Percentiles rank a stretch among this genome's conserved stretches.
phyloP scores from a whole-genome alignment of 257 asterid species.

The Solanum bulbocastanum region DNA sequence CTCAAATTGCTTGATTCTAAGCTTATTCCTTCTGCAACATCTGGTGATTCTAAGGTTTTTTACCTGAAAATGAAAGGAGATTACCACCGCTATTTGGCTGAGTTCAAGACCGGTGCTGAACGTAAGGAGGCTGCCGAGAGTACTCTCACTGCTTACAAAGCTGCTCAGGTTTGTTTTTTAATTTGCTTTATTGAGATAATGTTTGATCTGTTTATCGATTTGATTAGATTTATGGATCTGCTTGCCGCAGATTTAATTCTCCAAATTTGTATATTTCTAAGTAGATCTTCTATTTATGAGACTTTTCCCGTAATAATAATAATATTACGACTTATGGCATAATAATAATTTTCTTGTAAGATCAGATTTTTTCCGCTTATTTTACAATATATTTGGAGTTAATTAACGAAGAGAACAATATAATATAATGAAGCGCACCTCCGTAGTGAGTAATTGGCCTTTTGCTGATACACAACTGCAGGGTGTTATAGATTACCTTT shows the following conservation, averaged over 20 bases:
- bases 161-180: conserved; percentile 55
- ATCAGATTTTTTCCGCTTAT: background rate
- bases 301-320: background rate
- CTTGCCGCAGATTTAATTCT: background rate
- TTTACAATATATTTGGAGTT: background rate
- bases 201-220: background rate
- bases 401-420: background rate
- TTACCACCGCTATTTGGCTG: conserved; percentile 72
- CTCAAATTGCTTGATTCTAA: conserved; percentile 49
- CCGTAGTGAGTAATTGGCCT: background rate
- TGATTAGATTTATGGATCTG: background rate
- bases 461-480: background rate
- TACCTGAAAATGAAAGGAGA: conserved; percentile 85
- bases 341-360: background rate
- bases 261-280: background rate
- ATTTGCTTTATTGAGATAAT: background rate
- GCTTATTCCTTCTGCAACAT: conserved; percentile 45
- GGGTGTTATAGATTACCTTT: background rate
- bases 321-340: background rate
- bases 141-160: conserved; percentile 71
- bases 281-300: background rate
- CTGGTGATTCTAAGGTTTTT: conserved; percentile 73
- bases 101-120: conserved; percentile 58
- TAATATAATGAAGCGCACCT: background rate
- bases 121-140: conserved; percentile 80